These are phyloP conservation scores for Nakazawaea ambrosiae DNA, from an alignment of 805 yeast species.

Conservation along the genomic window DNA sequence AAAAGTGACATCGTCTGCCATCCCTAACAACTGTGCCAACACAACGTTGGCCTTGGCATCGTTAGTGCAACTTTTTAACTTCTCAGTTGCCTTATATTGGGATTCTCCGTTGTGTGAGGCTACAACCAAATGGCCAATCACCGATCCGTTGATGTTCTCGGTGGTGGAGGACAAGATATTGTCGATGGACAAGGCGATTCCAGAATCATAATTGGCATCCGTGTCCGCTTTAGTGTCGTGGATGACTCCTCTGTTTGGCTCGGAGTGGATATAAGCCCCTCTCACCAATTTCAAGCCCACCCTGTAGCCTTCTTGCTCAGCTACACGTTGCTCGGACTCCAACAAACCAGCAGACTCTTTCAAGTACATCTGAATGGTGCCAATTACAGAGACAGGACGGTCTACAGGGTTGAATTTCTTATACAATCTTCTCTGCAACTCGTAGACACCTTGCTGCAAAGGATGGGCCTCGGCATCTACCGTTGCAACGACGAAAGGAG, in stretches of 20 bases:
- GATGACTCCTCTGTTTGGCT: constrained; percentile 65
- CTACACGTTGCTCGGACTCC: constrained; percentile 55
- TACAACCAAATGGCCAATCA: constrained; percentile 73
- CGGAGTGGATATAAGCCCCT: constrained; percentile 94
- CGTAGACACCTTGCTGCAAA: constrained; percentile 87
- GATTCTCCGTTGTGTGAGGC: constrained; percentile 87
- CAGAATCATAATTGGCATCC: constrained; percentile 69
- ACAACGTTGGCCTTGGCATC: constrained; percentile 53
- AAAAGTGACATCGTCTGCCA: constrained; percentile 87
- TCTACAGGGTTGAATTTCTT: constrained; percentile 57
- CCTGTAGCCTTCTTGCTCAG: constrained; percentile 54
- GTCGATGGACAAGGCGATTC: constrained; percentile 55
- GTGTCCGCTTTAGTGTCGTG: constrained; percentile 73
- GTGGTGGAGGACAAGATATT: constrained; percentile 38
- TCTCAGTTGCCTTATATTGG: constrained; percentile 61
- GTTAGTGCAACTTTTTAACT: constrained; percentile 25
- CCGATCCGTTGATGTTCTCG: constrained; percentile 31
- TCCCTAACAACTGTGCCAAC: constrained; percentile 86
- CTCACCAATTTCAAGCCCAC: constrained; percentile 86
- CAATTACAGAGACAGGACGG: constrained; percentile 63
- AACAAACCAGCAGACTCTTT: constrained; percentile 61
- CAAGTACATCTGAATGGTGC: constrained; percentile 90
- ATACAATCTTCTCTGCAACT: constrained; percentile 77
- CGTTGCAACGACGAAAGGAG: constrained; percentile 71
- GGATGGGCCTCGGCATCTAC: constrained; percentile 90